phyloP scores from a whole-genome alignment of 1,139 yeast species.

The Lizanozyma gosingica region DNA sequence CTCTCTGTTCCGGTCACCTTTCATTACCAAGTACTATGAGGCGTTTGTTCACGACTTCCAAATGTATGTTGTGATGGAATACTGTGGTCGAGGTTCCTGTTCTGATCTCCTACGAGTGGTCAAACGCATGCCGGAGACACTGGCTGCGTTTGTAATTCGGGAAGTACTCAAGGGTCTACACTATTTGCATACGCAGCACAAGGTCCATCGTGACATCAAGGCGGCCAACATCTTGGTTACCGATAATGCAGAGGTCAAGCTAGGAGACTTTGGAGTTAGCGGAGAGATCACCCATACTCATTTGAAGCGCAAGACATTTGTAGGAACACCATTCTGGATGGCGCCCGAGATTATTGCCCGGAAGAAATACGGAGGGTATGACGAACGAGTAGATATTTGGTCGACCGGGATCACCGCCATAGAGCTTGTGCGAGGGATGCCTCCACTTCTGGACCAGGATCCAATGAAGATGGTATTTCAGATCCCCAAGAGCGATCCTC shows the following conservation, averaged over 20 bases:
- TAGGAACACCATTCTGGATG: slow-evolving; percentile 93
- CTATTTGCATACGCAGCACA: slow-evolving; percentile 64
- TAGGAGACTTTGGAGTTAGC: slow-evolving; percentile 86
- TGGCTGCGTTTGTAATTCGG: slow-evolving; percentile 48
- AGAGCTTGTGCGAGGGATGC: slow-evolving; percentile 64
- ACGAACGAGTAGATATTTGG: slow-evolving; percentile 84
- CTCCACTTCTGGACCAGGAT: slow-evolving; percentile 61
- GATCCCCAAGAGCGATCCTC: slow-evolving; percentile 65
- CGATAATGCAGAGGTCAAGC: slow-evolving; percentile 50
- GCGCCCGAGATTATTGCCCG: slow-evolving; percentile 74
- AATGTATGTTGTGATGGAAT: slow-evolving; percentile 89
- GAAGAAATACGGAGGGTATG: slow-evolving; percentile 41
- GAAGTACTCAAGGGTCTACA: slow-evolving; percentile 55
- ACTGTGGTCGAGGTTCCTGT: slow-evolving; percentile 88
- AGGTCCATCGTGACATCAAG: slow-evolving; percentile 80
- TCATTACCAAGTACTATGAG: slow-evolving; percentile 56
- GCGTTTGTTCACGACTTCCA: slow-evolving; percentile 55
- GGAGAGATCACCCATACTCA: slow-evolving; percentile 63
- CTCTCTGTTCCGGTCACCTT: slow-evolving; percentile 53
- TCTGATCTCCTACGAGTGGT: slow-evolving; percentile 42
- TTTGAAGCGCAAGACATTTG: slow-evolving; percentile 60
- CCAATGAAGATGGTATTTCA: slow-evolving; percentile 70
- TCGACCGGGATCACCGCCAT: slow-evolving; percentile 77
- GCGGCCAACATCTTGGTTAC: slow-evolving; percentile 75
- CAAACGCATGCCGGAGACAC: slow-evolving; percentile 45